phyloP scores from a whole-genome alignment of 2,329 filamentous ascomycete genomes.

The Hypoxylon sp. region DNA sequence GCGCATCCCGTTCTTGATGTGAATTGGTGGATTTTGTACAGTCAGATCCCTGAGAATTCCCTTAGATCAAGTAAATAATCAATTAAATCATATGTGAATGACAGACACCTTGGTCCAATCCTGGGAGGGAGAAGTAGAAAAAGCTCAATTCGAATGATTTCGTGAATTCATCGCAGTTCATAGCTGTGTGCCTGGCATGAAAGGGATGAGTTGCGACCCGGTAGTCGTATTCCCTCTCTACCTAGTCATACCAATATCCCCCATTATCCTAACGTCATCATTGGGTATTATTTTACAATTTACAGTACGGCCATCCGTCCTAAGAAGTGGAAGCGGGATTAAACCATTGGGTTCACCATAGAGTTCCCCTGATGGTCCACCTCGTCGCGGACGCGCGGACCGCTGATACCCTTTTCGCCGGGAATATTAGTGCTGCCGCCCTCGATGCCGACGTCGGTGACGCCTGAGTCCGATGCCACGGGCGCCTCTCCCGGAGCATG shows the following conservation, averaged over 20 bases:
- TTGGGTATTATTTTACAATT: neutral
- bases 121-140: neutral
- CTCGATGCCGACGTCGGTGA: constrained; percentile 46
- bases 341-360: constrained; percentile 49
- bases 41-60: neutral
- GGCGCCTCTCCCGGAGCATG: constrained; percentile 48
- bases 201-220: neutral
- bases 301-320: neutral
- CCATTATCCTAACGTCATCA: neutral
- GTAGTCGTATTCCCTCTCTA: neutral
- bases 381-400: constrained; percentile 46
- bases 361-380: constrained; percentile 43
- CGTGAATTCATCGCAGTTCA: neutral
- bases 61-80: neutral
- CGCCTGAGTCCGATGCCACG: constrained; percentile 48
- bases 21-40: constrained; percentile 2
- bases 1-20: constrained; percentile 1
- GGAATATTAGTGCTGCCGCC: constrained; percentile 47
- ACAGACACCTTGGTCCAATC: neutral
- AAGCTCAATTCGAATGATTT: neutral
- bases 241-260: neutral
- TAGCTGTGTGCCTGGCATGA: neutral
- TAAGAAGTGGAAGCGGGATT: neutral
- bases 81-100: neutral
- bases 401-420: constrained; percentile 48